Percentiles rank a stretch among this genome's conserved stretches.
phyloP scores from a whole-genome alignment of 257 asterid species.

The Striga asiatica region DNA sequence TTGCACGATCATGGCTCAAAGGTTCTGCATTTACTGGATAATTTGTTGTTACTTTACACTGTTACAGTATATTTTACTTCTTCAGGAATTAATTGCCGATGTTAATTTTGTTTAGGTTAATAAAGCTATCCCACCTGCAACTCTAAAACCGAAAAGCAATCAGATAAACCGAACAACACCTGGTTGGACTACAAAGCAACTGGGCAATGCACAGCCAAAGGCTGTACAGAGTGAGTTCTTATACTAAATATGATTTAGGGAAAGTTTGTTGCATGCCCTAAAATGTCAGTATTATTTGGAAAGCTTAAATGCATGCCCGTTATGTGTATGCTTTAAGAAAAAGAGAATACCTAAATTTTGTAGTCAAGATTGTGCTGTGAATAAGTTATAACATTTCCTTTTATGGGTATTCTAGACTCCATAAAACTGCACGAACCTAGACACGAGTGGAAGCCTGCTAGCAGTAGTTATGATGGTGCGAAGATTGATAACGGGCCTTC shows the following conservation, averaged over 20 bases:
- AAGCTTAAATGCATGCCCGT: too few species aligned
- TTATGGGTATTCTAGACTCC: slow-evolving; percentile 26
- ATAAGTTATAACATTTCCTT: not conserved
- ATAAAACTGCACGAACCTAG: slow-evolving; percentile 26
- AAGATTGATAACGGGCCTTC: slow-evolving; percentile 28
- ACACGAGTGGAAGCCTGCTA: slow-evolving; percentile 25
- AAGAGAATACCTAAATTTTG: not conserved
- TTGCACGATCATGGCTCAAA: slow-evolving; percentile 31
- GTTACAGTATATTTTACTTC: not conserved
- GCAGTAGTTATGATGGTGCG: slow-evolving; percentile 18
- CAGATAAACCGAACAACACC: slow-evolving; percentile 23
- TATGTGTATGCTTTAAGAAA: too few species aligned
- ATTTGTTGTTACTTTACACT: not conserved
- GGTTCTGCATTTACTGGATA: slow-evolving; percentile 28
- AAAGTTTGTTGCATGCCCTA: too few species aligned
- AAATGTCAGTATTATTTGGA: too few species aligned
- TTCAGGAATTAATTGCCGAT: slow-evolving; percentile 8
- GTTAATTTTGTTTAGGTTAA: slow-evolving; percentile 33
- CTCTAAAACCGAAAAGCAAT: slow-evolving; percentile 30
- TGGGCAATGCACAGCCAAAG: slow-evolving; percentile 23
- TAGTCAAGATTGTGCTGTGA: not conserved
- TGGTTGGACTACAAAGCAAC: slow-evolving; percentile 19
- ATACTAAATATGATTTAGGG: too few species aligned
- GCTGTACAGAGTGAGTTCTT: slow-evolving; percentile 32
- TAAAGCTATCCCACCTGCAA: slow-evolving; percentile 52